Percentiles rank a stretch among this genome's conserved stretches.
Evolutionary conservation across 208 protist genomes (phyloP).

Genomic region (Trypanosoma avium): DNA sequence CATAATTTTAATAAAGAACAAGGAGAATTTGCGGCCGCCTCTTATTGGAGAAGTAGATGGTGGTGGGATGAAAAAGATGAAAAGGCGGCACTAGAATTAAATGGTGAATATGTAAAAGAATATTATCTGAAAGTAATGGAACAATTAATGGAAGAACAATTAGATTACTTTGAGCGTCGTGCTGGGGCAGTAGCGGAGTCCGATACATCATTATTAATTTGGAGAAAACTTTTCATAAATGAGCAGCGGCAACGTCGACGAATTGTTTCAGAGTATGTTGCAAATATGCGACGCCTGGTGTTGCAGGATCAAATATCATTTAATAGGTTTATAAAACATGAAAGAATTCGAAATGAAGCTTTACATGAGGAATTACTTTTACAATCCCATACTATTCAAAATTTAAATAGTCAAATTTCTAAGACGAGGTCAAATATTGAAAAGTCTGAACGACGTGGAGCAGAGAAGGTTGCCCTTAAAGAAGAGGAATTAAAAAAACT

Average conservation of each 20-base stretch:
- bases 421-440: conserved; percentile 17
- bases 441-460: conserved; percentile 9
- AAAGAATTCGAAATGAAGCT: conserved; percentile 19
- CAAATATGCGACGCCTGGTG: conserved; percentile 20
- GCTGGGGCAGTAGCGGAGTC: neutral
- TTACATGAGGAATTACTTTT: conserved; percentile 37
- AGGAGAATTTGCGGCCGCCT: conserved; percentile 12
- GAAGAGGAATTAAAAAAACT: conserved; percentile 12
- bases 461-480: conserved; percentile 12
- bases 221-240: conserved; percentile 9
- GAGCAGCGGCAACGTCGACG: conserved; percentile 26
- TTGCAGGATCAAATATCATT: conserved; percentile 21
- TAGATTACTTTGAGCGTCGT: conserved; percentile 23
- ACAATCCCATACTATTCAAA: conserved; percentile 29
- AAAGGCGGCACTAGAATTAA: conserved; percentile 19
- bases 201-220: neutral
- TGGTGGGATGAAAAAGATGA: conserved; percentile 42
- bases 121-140: conserved; percentile 28
- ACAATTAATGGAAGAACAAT: conserved; percentile 29
- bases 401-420: conserved; percentile 14
- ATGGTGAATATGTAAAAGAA: conserved; percentile 27
- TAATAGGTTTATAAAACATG: conserved; percentile 22
- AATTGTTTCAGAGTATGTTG: conserved; percentile 34
- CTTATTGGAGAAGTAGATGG: conserved; percentile 32
- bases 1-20: conserved; percentile 1